These are phyloP conservation scores for Chlorella vulgaris DNA, from an alignment of 139 green algal species.

Conservation along the genomic window DNA sequence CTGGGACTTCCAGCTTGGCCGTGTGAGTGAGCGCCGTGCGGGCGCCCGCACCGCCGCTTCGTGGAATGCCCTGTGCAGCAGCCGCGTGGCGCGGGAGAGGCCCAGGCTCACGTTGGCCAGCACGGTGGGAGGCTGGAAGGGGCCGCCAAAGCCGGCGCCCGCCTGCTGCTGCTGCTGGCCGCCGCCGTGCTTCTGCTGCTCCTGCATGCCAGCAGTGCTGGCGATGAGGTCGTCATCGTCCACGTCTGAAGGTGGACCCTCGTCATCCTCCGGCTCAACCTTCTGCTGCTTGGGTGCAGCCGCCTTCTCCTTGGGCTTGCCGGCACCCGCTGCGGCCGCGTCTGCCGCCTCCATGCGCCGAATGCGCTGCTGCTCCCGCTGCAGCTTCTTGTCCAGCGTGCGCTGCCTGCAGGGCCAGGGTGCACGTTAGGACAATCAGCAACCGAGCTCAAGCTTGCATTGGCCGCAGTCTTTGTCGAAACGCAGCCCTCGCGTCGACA, in stretches of 20 bases:
- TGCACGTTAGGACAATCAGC: not conserved
- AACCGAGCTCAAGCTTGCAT: not conserved
- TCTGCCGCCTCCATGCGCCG: conserved; percentile 30
- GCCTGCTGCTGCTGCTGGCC: conserved; percentile 9
- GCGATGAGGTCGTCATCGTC: conserved; percentile 59
- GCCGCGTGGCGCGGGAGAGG: conserved; percentile 37
- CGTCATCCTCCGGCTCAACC: conserved; percentile 28
- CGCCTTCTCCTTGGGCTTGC: not conserved
- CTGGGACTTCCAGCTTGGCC: conserved; percentile 22
- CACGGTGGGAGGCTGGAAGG: conserved; percentile 30
- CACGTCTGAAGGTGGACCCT: conserved; percentile 4
- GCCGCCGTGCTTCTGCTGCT: conserved; percentile 13
- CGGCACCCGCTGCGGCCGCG: not conserved
- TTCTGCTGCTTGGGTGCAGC: not conserved
- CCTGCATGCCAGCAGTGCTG: conserved; percentile 20
- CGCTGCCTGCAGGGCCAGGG: conserved; percentile 26
- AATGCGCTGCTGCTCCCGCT: conserved; percentile 46
- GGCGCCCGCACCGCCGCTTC: conserved; percentile 32
- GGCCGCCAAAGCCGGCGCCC: too few species aligned
- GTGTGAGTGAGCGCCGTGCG: conserved; percentile 35
- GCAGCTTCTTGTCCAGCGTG: conserved; percentile 36
- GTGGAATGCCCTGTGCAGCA: conserved; percentile 33
- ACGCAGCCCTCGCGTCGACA: too few species aligned
- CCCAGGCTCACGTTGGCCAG: conserved; percentile 54
- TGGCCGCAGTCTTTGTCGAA: not conserved